Evolutionary conservation across 2,329 filamentous ascomycete species (phyloP), one percentile per base, ranked within the genome.

Genomic region (Didymella pinodella): DNA sequence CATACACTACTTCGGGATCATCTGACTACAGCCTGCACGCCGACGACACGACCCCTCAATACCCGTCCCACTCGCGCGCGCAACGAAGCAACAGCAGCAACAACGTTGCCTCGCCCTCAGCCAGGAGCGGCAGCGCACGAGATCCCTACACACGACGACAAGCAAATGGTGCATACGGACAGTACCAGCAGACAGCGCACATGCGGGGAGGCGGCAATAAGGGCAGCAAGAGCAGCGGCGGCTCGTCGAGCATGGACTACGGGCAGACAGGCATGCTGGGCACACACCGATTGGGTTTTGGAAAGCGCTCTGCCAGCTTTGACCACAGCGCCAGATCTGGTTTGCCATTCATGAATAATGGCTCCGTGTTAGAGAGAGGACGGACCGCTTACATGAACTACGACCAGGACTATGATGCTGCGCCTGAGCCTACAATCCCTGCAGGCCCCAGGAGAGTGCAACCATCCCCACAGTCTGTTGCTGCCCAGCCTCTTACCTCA

Each of bases 381-480:
- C 73, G 80, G 38, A 73, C 78, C 7, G 74, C 77, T n/a, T 78
- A 79, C 36, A 75, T 77, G 48, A 75, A 76, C 38, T 80, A 84
- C 69, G 80, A 83, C 65, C 81, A 84, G 67, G 86, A 90, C 68
- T 88, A 89, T 78, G 90, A 95, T 73, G 90, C 92, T 50, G 93
- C 93, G 26, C 93, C 94, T 14, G 94, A 90, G 36, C 94, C 94
- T 5, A 93, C 88, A 28, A 84, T 97, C 34, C 92, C 92, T 32
- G 89, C 85, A 48, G 93, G 93, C 5, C 92, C 93, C 56, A 87
- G 92, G 62, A 80, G 84, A 65, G 68, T 77, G 45, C 79, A 78
- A 41, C 78, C 81, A 25, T 69, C 77, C 55, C 73, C 61, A 7
- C 79, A 80, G 55, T 78, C 83, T 25, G 71, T 76, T 43, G 65